phyloP scores from a whole-genome alignment of 2,329 filamentous ascomycete species.

The Exophiala aquamarina region DNA sequence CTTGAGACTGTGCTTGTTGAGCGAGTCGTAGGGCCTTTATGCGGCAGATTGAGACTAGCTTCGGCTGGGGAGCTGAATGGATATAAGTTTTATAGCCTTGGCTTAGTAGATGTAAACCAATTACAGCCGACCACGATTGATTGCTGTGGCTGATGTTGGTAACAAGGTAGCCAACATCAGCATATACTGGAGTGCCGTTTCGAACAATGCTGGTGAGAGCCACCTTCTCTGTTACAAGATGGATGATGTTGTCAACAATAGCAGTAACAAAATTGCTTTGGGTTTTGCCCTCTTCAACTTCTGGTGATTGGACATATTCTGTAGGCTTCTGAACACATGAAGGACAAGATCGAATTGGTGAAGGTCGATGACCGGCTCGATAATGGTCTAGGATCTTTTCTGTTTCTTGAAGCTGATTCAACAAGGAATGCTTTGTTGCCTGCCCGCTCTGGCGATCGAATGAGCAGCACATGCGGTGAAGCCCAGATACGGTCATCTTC shows the following conservation, averaged over 20 bases:
- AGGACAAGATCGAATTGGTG: slow-evolving; percentile 10
- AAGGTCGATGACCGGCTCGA: slow-evolving; percentile 9
- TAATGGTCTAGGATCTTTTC: slow-evolving; percentile 14
- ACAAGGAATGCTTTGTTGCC: slow-evolving; percentile 5
- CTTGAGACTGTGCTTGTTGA: slow-evolving; percentile 24
- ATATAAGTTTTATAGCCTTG: slow-evolving; percentile 26
- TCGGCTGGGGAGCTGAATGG: slow-evolving; percentile 9
- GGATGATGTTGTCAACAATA: slow-evolving; percentile 28
- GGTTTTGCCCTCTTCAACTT: background rate
- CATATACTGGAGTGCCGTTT: slow-evolving; percentile 22
- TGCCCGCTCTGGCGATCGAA: slow-evolving; percentile 5
- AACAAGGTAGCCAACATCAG: slow-evolving; percentile 26
- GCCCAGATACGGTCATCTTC: slow-evolving; percentile 16
- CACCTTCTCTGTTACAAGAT: slow-evolving; percentile 15
- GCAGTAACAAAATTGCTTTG: slow-evolving; percentile 8
- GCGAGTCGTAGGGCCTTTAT: slow-evolving; percentile 29
- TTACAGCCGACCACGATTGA: slow-evolving; percentile 22
- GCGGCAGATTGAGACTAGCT: slow-evolving; percentile 22
- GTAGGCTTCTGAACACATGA: slow-evolving; percentile 20
- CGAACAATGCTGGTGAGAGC: slow-evolving; percentile 16
- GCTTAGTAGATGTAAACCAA: slow-evolving; percentile 27
- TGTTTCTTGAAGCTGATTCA: slow-evolving; percentile 16
- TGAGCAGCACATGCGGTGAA: slow-evolving; percentile 12
- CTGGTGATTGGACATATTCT: slow-evolving; percentile 13
- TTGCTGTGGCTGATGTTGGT: slow-evolving; percentile 14